phyloP scores from a whole-genome alignment of 495 filamentous ascomycete genomes.

The Aspergillus panamensis region DNA sequence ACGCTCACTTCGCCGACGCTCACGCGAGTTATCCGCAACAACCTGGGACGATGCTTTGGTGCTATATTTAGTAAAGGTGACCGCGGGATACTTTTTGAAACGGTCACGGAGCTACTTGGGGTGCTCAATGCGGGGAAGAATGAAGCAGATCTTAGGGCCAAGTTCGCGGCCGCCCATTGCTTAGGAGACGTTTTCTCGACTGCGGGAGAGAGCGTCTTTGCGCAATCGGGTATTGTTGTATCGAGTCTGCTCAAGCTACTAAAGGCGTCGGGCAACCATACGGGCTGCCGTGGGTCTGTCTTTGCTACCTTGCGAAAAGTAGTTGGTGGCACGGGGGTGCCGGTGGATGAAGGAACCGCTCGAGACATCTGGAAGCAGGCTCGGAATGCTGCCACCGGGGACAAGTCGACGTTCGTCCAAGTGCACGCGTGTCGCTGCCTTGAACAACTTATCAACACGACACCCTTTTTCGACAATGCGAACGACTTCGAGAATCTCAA shows the following conservation, averaged over 20 bases:
- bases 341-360: slow-evolving; percentile 79
- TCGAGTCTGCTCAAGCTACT: slow-evolving; percentile 70
- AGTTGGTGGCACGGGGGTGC: slow-evolving; percentile 63
- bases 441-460: slow-evolving; percentile 65
- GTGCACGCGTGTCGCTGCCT: slow-evolving; percentile 76
- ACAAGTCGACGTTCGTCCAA: slow-evolving; percentile 81
- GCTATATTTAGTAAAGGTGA: slow-evolving; percentile 85
- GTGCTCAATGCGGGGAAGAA: slow-evolving; percentile 74
- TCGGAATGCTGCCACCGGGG: slow-evolving; percentile 67
- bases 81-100: slow-evolving; percentile 88
- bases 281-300: slow-evolving; percentile 78
- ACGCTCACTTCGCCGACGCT: slow-evolving; percentile 79
- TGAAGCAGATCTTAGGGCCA: slow-evolving; percentile 70
- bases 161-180: slow-evolving; percentile 86
- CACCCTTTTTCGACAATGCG: slow-evolving; percentile 81
- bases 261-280: slow-evolving; percentile 75
- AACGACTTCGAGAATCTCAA: slow-evolving; percentile 87
- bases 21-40: slow-evolving; percentile 85
- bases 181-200: slow-evolving; percentile 83
- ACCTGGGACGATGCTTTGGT: slow-evolving; percentile 77
- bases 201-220: slow-evolving; percentile 91
- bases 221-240: slow-evolving; percentile 70
- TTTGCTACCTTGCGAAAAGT: slow-evolving; percentile 77
- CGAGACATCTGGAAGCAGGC: slow-evolving; percentile 93
- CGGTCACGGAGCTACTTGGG: slow-evolving; percentile 79